Base-by-base conservation (phyloP, 805 yeast species). In the Lachancea fermentati region DNA sequence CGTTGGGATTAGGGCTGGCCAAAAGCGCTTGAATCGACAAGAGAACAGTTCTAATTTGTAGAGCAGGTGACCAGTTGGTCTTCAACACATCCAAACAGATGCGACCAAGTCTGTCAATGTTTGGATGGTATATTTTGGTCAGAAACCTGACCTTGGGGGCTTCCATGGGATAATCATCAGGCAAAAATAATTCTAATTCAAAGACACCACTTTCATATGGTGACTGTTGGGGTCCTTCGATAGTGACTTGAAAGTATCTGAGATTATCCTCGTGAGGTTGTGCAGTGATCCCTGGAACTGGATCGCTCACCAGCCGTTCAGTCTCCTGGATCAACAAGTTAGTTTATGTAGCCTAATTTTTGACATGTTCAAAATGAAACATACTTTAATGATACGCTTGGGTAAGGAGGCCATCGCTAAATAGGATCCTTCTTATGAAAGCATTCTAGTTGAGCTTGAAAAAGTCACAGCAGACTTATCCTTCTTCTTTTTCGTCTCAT, bases 131-230 rank as follows among this genome's bases (percentile, higher is more conserved):
- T 19, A 93, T 89, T 62, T 81, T 86, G 22, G 98, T 93, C 47
- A 93, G 67, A 54, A 93, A 93, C 43, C 98, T 75, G 39, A 93
- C 94, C 60, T 88, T 89, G 37, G 98, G 98, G 0, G 98, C 95
- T 55, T 86, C 87, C 97, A 91, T 84, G 9, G 98, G 98, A 62
- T 93, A 93, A 58, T 93, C 98, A 57, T 93, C 97, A 2, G 98
- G 97, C 48, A 93, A 65, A 58, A 75, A 93, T 47, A 93, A 69
- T 62, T 93, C 98, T 44, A 93, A 68, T 50, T 82, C 72, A 68
- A 93, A 93, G 3, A 67, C 55, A 19, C 85, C 85, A 30, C 88
- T 87, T 57, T 91, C 96, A 58, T 91, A 93, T 1, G 98, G 97
- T 1, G 95, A 85, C 39, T 83, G 81, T 22, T 75, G 70, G 7